Evolutionary conservation across 148 eudicot species (phyloP), one percentile per base, ranked within the genome.

Genomic region (Heliamphora exappendiculata): DNA sequence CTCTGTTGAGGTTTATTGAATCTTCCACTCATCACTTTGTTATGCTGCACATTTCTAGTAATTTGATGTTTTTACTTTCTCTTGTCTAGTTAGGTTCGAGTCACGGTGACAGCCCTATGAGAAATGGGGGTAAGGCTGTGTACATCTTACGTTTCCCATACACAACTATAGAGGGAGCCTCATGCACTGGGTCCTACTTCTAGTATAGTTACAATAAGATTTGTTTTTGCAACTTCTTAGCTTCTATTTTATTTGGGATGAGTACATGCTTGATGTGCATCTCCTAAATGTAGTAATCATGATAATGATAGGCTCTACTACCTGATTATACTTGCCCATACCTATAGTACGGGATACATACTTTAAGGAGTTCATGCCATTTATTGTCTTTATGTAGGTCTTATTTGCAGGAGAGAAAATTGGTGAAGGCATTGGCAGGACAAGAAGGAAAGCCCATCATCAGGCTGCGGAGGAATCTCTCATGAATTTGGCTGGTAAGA

Each of bases 381-480:
- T 51, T 51, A 28, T 67, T 67, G 62, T 49, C 26, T 55, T 73
- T 60, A 28, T 86, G 66, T 74, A 93, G 98, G 93, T 84, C 29
- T 84, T 70, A 83, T 93, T 91, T 84, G 84, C 87, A 4, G 92
- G 90, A 60, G 88, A 85, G 74, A 89, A 77, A 87, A 53, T 89
- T 67, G 90, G 89, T 70, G 87, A 84, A 82, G 92, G 87, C 77
- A 79, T 59, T 80, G 92, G 89, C 53, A 80, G 75, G 73, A 89
- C 92, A 45, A 85, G 88, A 81, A 87, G 86, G 76, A 90, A 89
- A 72, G 90, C 92, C 47, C 90, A 81, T 65, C 79, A 54, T 70
- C 75, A 76, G 63, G 90, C 90, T 77, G 86, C 90, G 20, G 89
- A 89, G 83, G 78, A 77, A 66, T 85, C 92, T 79, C 85, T 89